Evolutionary conservation across 805 yeast genomes (phyloP), one percentile per base, ranked within the genome.

Genomic region (Pichia kluyveri): DNA sequence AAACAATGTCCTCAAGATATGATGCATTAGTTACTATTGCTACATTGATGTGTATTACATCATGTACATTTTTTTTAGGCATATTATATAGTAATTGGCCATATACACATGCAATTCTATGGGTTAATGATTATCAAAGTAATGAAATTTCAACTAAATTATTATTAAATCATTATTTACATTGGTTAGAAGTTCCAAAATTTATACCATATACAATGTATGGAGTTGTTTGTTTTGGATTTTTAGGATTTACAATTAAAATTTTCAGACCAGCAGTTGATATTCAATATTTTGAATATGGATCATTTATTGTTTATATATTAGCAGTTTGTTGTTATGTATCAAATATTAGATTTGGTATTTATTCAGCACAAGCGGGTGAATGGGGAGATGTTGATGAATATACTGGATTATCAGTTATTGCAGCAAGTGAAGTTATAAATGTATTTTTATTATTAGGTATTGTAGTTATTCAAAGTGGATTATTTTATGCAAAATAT

Each of bases 321-420:
- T 69, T 82, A 37, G 85, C 84, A 18, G 68, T 85, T 41, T 80
- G 91, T 58, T 77, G 91, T 57, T 93, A 89, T 66, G 70, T 91
- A 59, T 84, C 96, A 53, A 93, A 93, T 69, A 72, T 91, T 56
- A 77, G 87, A 60, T 79, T 85, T 46, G 98, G 98, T 47, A 71
- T 82, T 38, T 75, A 76, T 56, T 78, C 90, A 48, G 78, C 87
- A 47, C 57, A 79, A 28, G 66, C 75, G 49, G 90, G 89, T 41
- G 72, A 79, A 51, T 91, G 98, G 98, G 98, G 96, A 55, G 98
- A 91, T 45, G 96, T 93, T 44, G 86, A 86, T 59, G 80, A 77
- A 62, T 73, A 73, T 51, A 86, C 95, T 23, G 98, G 98, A 31
- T 68, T 91, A 59, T 87, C 86, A 54, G 96, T 93, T 38, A 78